Evolutionary conservation across 768 basidiomycete genomes (phyloP), one percentile per base, ranked within the genome.

Genomic region (Suillus sp.): DNA sequence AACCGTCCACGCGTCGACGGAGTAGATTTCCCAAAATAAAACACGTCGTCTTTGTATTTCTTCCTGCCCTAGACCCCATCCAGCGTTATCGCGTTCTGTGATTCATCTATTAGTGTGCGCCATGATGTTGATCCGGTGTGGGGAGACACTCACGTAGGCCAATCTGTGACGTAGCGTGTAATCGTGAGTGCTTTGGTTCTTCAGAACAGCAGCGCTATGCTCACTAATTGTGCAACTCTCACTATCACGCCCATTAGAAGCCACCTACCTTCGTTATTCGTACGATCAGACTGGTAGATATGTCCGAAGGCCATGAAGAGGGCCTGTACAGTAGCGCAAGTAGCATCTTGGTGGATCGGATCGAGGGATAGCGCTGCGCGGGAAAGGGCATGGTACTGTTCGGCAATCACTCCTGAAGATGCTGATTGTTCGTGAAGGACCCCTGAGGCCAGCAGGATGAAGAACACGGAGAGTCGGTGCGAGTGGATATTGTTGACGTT

Each of bases 1-100:
- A 64, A 81, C 83, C 60, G 78, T 76, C 81, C 83, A 85, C 9
- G 78, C 72, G 67, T 85, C 83, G 74, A 79, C 82, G 20, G 78
- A 75, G 66, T 78, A 82, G 10, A 84, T 70, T 62, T 85, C 84
- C 84, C 84, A 86, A 69, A 85, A 86, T 43, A 84, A 60, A 45
- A 75, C 69, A 57, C 85, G 77, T 38, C 79, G 70, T 37, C 82
- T 74, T 64, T 84, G 82, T 4, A 80, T 67, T 63, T 85, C 84
- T 22, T 78, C 79, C 6, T 72, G 65, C 18, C 74, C 72, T 27
- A 86, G 75, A 64, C 79, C 80, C 82, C 82, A 83, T 1, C 75
- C 75, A 20, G 78, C 78, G 63, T 80, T 80, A 67, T 85, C 84
- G 38, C 84, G 80, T 67, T 85, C 85, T 85, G 65, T 60, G 30